phyloP scores from a whole-genome alignment of 2,329 filamentous ascomycete genomes.

The Calonectria naviculata region DNA sequence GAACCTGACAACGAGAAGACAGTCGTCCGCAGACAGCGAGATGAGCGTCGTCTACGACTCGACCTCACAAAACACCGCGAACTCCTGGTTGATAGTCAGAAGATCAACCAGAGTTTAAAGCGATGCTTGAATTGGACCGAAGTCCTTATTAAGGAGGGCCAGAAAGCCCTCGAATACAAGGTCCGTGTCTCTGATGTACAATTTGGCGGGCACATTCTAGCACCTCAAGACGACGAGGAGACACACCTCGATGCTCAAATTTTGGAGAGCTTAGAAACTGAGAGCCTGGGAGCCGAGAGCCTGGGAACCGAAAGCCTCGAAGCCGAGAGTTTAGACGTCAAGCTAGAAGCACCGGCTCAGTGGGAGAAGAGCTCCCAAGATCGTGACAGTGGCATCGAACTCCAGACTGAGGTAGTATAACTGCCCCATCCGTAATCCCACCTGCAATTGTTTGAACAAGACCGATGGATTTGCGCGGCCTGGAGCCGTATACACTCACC shows the following conservation, averaged over 20 bases:
- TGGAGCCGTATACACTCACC: conserved; percentile 25
- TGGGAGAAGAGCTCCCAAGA: conserved; percentile 57
- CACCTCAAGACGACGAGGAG: conserved; percentile 71
- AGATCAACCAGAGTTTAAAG: conserved; percentile 94
- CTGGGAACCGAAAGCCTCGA: too few species aligned
- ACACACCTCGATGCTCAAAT: conserved; percentile 37
- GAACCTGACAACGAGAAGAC: conserved; percentile 51
- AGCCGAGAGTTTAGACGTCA: too few species aligned
- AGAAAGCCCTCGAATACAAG: conserved; percentile 85
- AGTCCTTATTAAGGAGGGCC: conserved; percentile 87
- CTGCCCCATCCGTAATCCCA: not conserved
- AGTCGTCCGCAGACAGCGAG: conserved; percentile 68
- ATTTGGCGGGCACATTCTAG: conserved; percentile 83
- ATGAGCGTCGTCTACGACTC: conserved; percentile 85
- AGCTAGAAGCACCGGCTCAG: conserved; percentile 37
- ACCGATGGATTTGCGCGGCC: conserved; percentile 19
- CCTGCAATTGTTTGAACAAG: not conserved
- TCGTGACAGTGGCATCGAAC: conserved; percentile 64
- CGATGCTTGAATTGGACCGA: conserved; percentile 92
- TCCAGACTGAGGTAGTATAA: conserved; percentile 54
- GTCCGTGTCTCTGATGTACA: conserved; percentile 84
- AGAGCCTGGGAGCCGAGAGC: not conserved
- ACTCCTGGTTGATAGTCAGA: conserved; percentile 88
- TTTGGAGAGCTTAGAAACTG: conserved; percentile 20
- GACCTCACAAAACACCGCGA: conserved; percentile 92